Evolutionary conservation across 345 rosid genomes (phyloP).

Genomic region (Geranium brycei): DNA sequence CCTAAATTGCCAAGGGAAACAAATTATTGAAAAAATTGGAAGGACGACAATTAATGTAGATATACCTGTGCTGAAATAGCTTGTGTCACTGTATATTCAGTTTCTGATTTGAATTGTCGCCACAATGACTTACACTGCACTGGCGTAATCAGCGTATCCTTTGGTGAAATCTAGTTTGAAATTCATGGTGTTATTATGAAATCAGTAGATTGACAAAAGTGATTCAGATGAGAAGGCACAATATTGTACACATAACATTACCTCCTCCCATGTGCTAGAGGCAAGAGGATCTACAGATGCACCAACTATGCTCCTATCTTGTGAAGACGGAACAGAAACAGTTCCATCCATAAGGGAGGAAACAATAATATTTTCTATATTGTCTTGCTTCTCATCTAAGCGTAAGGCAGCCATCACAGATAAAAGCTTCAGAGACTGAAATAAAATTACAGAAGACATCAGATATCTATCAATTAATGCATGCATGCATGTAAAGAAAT

Average conservation of each 20-base stretch:
- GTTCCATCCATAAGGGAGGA: slow-evolving; percentile 37
- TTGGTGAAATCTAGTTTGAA: slow-evolving; percentile 44
- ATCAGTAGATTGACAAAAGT: not conserved
- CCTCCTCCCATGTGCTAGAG: slow-evolving; percentile 90
- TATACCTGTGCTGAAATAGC: slow-evolving; percentile 98
- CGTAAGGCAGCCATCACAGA: slow-evolving; percentile 70
- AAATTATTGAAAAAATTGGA: not conserved
- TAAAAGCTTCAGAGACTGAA: slow-evolving; percentile 58
- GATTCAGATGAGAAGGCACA: not conserved
- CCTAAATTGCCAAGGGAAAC: too few species aligned
- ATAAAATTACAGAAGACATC: slow-evolving; percentile 4
- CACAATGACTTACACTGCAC: slow-evolving; percentile 93
- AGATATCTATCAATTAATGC: slow-evolving; percentile 7
- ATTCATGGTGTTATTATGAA: not conserved
- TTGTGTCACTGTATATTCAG: slow-evolving; percentile 85
- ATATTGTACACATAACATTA: slow-evolving; percentile 12
- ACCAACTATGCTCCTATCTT: slow-evolving; percentile 31
- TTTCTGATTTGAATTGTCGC: slow-evolving; percentile 93
- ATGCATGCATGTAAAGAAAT: not conserved
- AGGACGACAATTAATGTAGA: not conserved
- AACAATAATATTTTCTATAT: slow-evolving; percentile 44
- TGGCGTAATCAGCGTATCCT: slow-evolving; percentile 86
- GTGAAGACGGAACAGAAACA: slow-evolving; percentile 14
- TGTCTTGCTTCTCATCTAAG: slow-evolving; percentile 55
- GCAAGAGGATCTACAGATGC: slow-evolving; percentile 50